A percentile compares a stretch with the other conserved stretches of the same genome.
These are phyloP conservation scores for Talaromyces liani DNA, from an alignment of 495 filamentous ascomycete species.

Conservation along the genomic window DNA sequence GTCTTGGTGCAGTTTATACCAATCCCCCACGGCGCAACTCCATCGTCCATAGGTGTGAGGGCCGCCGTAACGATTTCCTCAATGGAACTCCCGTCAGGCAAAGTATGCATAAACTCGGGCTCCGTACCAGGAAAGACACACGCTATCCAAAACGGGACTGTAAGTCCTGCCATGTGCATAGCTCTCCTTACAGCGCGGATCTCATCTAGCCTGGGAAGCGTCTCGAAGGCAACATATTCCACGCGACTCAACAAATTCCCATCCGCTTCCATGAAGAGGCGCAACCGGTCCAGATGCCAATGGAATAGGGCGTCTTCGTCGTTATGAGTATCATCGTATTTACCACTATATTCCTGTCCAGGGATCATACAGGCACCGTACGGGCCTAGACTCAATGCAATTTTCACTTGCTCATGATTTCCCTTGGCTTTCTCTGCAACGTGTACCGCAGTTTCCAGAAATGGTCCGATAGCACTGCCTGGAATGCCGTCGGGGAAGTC, in stretches of 20 bases:
- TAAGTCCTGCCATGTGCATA: slow-evolving; percentile 19
- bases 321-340: slow-evolving; percentile 43
- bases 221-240: slow-evolving; percentile 57
- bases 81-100: slow-evolving; percentile 31
- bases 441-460: slow-evolving; percentile 5
- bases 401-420: slow-evolving; percentile 1
- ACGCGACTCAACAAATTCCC: slow-evolving; percentile 23
- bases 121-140: slow-evolving; percentile 52
- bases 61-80: slow-evolving; percentile 24
- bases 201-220: slow-evolving; percentile 51
- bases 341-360: slow-evolving; percentile 54
- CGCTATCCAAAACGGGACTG: slow-evolving; percentile 48
- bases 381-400: slow-evolving; percentile 52
- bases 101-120: slow-evolving; percentile 26
- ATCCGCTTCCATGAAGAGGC: slow-evolving; percentile 34
- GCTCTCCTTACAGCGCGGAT: slow-evolving; percentile 48
- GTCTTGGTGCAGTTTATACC: slow-evolving; percentile 63
- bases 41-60: slow-evolving; percentile 7
- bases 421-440: slow-evolving; percentile 8
- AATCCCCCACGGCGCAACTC: slow-evolving; percentile 47
- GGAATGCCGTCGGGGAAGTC: slow-evolving; percentile 20
- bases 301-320: slow-evolving; percentile 29
- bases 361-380: slow-evolving; percentile 61
- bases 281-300: slow-evolving; percentile 51
- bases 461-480: slow-evolving; percentile 15